Percentiles rank a stretch among this genome's conserved stretches.
Conservation (phyloP, 2,329 filamentous ascomycete species). For the Myrmaecium sp. region DNA sequence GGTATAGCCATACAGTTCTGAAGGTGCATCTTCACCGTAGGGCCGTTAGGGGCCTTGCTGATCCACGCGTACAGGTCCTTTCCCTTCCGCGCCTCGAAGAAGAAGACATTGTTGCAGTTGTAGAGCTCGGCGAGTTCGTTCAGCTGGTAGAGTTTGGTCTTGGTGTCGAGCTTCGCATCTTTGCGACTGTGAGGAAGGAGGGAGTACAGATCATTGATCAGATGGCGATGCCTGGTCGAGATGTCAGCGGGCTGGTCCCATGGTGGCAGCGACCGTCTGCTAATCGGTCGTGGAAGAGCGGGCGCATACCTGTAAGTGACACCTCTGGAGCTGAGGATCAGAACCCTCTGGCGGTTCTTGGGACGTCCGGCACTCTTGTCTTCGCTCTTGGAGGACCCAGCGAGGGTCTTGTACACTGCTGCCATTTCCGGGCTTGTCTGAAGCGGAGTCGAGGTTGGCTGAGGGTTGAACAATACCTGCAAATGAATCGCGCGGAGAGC, state of each 20-base stretch:
- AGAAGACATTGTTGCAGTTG: constrained; percentile 88
- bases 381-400: constrained; percentile 22
- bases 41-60: constrained; percentile 74
- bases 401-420: constrained; percentile 39
- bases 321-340: constrained; percentile 83
- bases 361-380: constrained; percentile 15
- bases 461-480: too few relatives aligned
- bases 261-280: too few relatives aligned
- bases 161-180: constrained; percentile 93
- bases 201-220: constrained; percentile 73
- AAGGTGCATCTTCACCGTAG: constrained; percentile 58
- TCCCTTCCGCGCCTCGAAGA: constrained; percentile 88
- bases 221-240: constrained; percentile 61
- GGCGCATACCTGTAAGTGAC: constrained; percentile 61
- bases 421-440: too few relatives aligned
- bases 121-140: constrained; percentile 46
- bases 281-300: constrained; percentile 1
- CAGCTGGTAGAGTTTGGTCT: constrained; percentile 52
- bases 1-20: constrained; percentile 67
- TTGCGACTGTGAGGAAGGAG: constrained; percentile 86
- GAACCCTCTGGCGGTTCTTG: constrained; percentile 43
- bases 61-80: constrained; percentile 93
- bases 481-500: too few relatives aligned
- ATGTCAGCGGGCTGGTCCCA: constrained; percentile 4
- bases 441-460: too few relatives aligned